Percentiles rank a stretch among this genome's conserved stretches.
Conservation (phyloP, 1,284 basidiomycete species). For the Cryptococcus sp. region DNA sequence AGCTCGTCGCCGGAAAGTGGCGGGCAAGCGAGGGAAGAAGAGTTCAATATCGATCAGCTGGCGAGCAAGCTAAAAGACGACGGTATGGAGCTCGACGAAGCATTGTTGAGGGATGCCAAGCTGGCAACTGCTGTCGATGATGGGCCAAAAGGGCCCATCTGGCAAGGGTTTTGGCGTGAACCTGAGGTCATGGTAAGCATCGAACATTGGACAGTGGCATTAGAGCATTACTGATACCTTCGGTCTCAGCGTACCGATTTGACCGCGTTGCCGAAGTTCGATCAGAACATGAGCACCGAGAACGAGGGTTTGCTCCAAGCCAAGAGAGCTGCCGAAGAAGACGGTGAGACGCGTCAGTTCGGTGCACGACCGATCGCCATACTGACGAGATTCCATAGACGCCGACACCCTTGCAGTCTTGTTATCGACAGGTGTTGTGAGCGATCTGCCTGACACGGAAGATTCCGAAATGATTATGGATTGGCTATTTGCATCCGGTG, state of each 20-base stretch:
- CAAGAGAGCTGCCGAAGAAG: neutral
- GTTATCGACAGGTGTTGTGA: neutral
- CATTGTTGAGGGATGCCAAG: slow-evolving; percentile 16
- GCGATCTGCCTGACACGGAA: no score
- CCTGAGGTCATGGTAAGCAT: neutral
- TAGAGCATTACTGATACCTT: neutral
- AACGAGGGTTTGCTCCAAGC: neutral
- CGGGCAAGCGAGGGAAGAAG: neutral
- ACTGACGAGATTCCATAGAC: neutral
- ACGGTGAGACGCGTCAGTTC: slow-evolving; percentile 1
- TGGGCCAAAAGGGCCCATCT: slow-evolving; percentile 1
- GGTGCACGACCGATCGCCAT: neutral
- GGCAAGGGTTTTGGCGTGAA: slow-evolving; percentile 25
- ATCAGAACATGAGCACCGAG: neutral
- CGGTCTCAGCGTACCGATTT: no score
- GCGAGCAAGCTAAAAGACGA: slow-evolving; percentile 1
- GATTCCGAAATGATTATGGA: no score
- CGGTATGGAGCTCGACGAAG: slow-evolving; percentile 18
- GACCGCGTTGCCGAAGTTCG: neutral
- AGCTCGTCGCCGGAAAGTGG: neutral
- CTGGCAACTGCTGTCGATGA: neutral
- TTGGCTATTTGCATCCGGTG: no score
- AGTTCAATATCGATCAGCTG: slow-evolving; percentile 8
- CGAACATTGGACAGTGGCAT: neutral
- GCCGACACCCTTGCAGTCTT: neutral